phyloP scores from a whole-genome alignment of 768 basidiomycete genomes.

The Sarcomyxa edulis region DNA sequence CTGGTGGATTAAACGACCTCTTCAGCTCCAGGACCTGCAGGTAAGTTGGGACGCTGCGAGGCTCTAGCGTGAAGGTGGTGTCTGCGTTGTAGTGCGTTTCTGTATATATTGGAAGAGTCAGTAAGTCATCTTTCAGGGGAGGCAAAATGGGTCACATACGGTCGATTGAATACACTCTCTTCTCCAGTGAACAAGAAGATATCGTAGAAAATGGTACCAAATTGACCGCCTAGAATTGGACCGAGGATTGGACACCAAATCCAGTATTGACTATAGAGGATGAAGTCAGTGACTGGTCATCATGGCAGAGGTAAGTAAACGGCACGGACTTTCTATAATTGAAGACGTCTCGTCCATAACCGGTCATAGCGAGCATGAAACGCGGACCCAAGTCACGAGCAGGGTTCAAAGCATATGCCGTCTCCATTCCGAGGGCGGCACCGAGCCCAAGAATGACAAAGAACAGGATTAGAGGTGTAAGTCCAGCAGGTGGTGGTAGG shows the following conservation, averaged over 20 bases:
- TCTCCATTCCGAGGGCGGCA: slow-evolving; percentile 55
- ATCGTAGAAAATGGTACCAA: slow-evolving; percentile 55
- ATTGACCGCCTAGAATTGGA: slow-evolving; percentile 53
- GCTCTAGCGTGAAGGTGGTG: too few relatives aligned
- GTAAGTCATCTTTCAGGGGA: too few relatives aligned
- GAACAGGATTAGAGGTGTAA: slow-evolving; percentile 53
- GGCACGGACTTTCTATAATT: slow-evolving; percentile 34
- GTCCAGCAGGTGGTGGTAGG: slow-evolving; percentile 38
- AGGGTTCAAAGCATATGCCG: slow-evolving; percentile 61
- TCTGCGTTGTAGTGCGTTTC: too few relatives aligned
- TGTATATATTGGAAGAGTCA: too few relatives aligned
- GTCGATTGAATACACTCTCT: slow-evolving; percentile 49
- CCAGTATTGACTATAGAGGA: slow-evolving; percentile 58
- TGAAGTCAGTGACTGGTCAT: too few relatives aligned
- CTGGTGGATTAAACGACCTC: too few relatives aligned
- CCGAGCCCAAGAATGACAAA: slow-evolving; percentile 54
- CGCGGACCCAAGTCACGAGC: slow-evolving; percentile 72
- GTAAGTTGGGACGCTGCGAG: too few relatives aligned
- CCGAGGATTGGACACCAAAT: slow-evolving; percentile 62
- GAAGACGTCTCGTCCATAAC: slow-evolving; percentile 57
- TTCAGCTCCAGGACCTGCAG: too few relatives aligned
- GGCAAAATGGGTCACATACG: slow-evolving; percentile 41
- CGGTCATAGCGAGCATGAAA: slow-evolving; percentile 64
- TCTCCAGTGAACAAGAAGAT: slow-evolving; percentile 48
- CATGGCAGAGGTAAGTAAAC: not conserved